Percentiles rank a stretch among this genome's conserved stretches.
Conservation (phyloP, 73 alveolate genomes). For the Paramecium primaurelia region DNA sequence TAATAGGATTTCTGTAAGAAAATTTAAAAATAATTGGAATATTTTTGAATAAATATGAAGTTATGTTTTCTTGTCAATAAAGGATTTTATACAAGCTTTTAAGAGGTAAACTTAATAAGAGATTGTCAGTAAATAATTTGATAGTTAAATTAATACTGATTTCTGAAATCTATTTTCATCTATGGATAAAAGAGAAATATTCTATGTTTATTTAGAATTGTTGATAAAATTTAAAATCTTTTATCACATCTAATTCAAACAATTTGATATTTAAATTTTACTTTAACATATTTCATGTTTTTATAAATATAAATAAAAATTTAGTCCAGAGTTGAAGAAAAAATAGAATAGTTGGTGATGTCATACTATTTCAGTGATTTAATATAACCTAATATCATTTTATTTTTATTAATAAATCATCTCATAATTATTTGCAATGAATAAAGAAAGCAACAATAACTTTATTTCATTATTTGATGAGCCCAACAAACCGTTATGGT, state of each 20-base stretch:
- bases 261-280: neutral
- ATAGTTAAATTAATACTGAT: neutral
- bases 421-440: neutral
- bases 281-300: neutral
- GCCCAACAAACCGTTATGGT: conserved; percentile 25
- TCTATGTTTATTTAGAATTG: neutral
- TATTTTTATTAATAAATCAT: neutral
- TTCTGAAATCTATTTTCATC: neutral
- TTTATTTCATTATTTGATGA: conserved; percentile 25
- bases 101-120: neutral
- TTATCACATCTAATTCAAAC: neutral
- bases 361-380: neutral
- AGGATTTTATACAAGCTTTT: neutral
- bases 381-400: neutral
- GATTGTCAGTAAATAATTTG: neutral
- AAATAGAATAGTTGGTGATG: neutral
- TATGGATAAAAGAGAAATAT: neutral
- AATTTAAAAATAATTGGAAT: neutral
- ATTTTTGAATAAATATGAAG: neutral
- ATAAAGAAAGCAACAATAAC: neutral
- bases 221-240: neutral
- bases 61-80: neutral
- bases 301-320: neutral
- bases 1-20: neutral
- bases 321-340: neutral